These are phyloP conservation scores for Leccinum griseonigrum DNA, from an alignment of 1,284 basidiomycete species.

Conservation along the genomic window DNA sequence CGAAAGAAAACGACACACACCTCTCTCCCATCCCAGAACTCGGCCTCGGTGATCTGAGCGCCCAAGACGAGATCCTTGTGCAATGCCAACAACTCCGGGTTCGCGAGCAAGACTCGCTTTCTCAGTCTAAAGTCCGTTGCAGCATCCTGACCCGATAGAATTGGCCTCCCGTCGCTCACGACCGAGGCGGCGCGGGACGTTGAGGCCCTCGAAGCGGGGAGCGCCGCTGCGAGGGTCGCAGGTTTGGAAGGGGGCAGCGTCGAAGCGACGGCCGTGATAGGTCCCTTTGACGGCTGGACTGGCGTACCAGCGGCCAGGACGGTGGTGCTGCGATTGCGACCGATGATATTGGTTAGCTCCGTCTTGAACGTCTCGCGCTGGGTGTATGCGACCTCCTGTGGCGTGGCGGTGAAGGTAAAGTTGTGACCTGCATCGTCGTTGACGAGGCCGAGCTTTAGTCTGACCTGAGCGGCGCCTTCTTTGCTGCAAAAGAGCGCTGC, in stretches of 20 bases:
- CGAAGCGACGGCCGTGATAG: slow-evolving; percentile 13
- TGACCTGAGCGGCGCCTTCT: slow-evolving; percentile 70
- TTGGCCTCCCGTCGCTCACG: slow-evolving; percentile 53
- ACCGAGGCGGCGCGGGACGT: slow-evolving; percentile 61
- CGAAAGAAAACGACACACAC: slow-evolving; percentile 37
- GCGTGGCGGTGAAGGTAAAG: slow-evolving; percentile 69
- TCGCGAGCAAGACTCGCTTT: slow-evolving; percentile 76
- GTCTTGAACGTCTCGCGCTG: slow-evolving; percentile 81
- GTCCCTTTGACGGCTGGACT: slow-evolving; percentile 30
- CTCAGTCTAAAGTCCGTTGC: slow-evolving; percentile 68
- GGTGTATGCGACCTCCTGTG: slow-evolving; percentile 53
- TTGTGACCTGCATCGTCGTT: slow-evolving; percentile 70
- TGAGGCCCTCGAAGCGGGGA: slow-evolving; percentile 36
- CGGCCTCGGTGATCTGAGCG: slow-evolving; percentile 83
- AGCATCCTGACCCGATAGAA: slow-evolving; percentile 56
- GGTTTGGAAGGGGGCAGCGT: slow-evolving; percentile 28
- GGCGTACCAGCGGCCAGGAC: slow-evolving; percentile 15
- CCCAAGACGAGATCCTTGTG: slow-evolving; percentile 85
- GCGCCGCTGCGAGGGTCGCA: slow-evolving; percentile 22
- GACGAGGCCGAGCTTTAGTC: slow-evolving; percentile 67
- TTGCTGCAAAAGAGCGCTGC: slow-evolving; percentile 81
- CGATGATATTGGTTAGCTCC: slow-evolving; percentile 71
- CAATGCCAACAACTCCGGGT: slow-evolving; percentile 72
- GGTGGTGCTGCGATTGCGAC: slow-evolving; percentile 52
- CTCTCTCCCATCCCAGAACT: slow-evolving; percentile 96